These are phyloP conservation scores for Benincasa hispida DNA, from an alignment of 306 rosid species.

Conservation along the genomic window DNA sequence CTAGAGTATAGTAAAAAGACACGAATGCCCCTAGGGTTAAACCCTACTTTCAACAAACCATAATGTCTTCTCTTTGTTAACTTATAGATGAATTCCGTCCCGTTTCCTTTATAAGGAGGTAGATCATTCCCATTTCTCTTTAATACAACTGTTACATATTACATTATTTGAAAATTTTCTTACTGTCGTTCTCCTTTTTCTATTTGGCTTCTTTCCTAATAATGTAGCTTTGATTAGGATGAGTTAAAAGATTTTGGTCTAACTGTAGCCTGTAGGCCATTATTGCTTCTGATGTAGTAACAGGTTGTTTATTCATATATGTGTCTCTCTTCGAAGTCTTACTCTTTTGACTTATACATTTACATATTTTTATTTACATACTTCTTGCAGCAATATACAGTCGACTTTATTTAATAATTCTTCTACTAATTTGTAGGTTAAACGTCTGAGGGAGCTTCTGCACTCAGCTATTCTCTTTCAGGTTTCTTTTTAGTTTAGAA, in stretches of 20 bases:
- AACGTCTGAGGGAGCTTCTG: conserved; percentile 41
- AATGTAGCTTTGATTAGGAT: not conserved
- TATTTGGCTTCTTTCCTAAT: not conserved
- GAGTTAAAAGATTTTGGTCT: not conserved
- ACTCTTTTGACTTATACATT: not conserved
- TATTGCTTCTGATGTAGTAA: not conserved
- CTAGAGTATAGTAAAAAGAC: too few relatives aligned
- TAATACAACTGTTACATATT: not conserved
- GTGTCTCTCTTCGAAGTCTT: not conserved
- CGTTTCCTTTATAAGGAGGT: not conserved
- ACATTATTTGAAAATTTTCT: not conserved
- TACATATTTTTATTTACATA: not conserved
- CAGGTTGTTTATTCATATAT: not conserved
- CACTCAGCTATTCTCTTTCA: conserved; percentile 46
- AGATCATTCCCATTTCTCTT: not conserved
- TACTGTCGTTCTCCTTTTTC: too few relatives aligned
- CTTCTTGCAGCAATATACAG: not conserved
- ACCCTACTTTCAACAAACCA: too few relatives aligned
- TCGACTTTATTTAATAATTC: conserved; percentile 13
- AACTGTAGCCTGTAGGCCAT: not conserved
- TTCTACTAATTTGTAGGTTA: conserved; percentile 39
- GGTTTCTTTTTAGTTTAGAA: conserved; percentile 28
- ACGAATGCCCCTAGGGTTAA: too few relatives aligned
- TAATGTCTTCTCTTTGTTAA: too few relatives aligned
- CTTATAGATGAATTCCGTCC: not conserved